Evolutionary conservation across 1,284 basidiomycete species (phyloP).

Genomic region (Lignosus rhinocerotis): DNA sequence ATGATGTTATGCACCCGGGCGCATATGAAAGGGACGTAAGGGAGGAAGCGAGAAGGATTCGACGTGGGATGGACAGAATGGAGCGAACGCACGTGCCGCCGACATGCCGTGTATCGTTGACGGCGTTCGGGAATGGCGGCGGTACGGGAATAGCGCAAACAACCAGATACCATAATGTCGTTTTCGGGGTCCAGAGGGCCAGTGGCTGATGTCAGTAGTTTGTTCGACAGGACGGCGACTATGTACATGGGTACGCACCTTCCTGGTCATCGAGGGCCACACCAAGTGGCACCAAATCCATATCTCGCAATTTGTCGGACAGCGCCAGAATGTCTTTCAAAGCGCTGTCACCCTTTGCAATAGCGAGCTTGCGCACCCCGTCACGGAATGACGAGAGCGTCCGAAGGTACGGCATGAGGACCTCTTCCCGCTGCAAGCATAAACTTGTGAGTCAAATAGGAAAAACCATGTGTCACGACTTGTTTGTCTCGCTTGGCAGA

Average conservation of each 20-base stretch:
- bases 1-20: background rate
- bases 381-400: conserved; percentile 91
- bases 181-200: background rate
- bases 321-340: conserved; percentile 80
- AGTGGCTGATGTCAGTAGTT: conserved; percentile 3
- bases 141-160: background rate
- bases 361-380: conserved; percentile 82
- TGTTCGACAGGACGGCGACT: background rate
- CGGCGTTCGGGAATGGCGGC: background rate
- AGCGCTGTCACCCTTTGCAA: conserved; percentile 64
- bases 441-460: background rate
- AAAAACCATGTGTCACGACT: background rate
- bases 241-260: conserved; percentile 46
- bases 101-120: background rate
- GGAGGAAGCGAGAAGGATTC: background rate
- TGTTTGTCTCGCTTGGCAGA: too few relatives aligned
- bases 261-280: conserved; percentile 97
- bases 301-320: conserved; percentile 89
- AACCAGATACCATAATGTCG: too few relatives aligned
- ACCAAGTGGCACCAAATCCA: conserved; percentile 89
- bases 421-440: conserved; percentile 68
- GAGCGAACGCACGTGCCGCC: background rate
- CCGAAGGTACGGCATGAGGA: conserved; percentile 89
- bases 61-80: background rate
- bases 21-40: background rate